A percentile compares a stretch with the other conserved stretches of the same genome.
phyloP scores from a whole-genome alignment of 176 grass and related monocot species.

The Zoysia japonica region DNA sequence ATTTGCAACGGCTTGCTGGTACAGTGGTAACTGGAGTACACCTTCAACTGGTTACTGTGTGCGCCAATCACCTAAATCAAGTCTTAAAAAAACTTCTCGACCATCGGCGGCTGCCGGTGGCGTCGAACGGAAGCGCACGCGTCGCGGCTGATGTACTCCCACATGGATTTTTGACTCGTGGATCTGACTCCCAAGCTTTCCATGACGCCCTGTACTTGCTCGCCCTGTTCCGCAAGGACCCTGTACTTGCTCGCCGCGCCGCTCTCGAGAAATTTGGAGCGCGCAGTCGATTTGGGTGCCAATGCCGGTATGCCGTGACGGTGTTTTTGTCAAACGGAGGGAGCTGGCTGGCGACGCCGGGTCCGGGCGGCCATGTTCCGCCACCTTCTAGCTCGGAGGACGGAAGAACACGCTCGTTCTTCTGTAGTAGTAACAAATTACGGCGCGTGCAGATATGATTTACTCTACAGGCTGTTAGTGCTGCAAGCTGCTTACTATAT shows the following conservation, averaged over 20 bases:
- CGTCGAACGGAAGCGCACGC: neutral
- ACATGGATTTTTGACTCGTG: neutral
- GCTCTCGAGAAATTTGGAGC: neutral
- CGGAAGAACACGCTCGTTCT: neutral
- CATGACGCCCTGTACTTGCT: constrained; percentile 22
- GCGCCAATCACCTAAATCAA: neutral
- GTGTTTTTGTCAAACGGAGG: constrained; percentile 24
- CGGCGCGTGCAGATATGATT: constrained; percentile 32
- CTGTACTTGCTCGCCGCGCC: no score
- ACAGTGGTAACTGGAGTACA: neutral
- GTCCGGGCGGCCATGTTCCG: neutral
- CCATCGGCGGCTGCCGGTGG: neutral
- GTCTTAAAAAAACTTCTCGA: neutral
- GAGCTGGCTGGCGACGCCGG: neutral
- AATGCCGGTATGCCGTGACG: neutral
- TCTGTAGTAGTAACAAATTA: neutral
- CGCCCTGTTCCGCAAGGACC: neutral
- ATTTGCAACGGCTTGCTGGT: neutral
- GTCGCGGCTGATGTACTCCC: neutral
- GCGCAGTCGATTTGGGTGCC: neutral
- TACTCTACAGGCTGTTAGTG: neutral
- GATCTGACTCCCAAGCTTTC: neutral
- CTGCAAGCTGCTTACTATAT: neutral
- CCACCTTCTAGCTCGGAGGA: neutral
- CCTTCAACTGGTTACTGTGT: neutral